These are phyloP conservation scores for Aureobasidium sp. DNA, from an alignment of 2,329 filamentous ascomycete species.

Conservation along the genomic window DNA sequence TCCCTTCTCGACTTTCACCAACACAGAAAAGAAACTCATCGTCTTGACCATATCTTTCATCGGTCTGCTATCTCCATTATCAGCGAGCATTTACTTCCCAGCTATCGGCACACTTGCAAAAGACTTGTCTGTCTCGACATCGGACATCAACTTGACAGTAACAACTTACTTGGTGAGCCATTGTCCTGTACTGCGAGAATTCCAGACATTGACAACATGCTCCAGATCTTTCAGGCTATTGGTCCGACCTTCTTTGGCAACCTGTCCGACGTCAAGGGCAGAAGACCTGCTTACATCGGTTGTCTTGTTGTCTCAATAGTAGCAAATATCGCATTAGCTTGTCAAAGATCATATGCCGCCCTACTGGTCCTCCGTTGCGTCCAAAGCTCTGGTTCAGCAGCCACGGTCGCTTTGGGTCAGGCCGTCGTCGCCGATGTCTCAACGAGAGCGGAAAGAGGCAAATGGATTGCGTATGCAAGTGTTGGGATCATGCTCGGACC, in stretches of 20 bases:
- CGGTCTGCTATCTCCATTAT: constrained; percentile 23
- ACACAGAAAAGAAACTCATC: constrained; percentile 22
- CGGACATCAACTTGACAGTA: constrained; percentile 42
- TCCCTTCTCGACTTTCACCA: constrained; percentile 24
- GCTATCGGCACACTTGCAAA: constrained; percentile 43
- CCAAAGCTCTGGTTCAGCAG: constrained; percentile 37
- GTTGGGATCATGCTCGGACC: constrained; percentile 39
- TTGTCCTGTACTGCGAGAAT: not conserved
- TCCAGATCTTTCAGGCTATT: constrained; percentile 45
- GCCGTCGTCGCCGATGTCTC: constrained; percentile 36
- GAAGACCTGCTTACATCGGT: constrained; percentile 43
- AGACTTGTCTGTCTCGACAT: constrained; percentile 38
- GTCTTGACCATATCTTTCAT: constrained; percentile 23
- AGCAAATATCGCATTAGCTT: constrained; percentile 33
- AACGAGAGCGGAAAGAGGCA: constrained; percentile 33
- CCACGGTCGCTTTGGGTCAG: constrained; percentile 33
- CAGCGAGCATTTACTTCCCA: constrained; percentile 45
- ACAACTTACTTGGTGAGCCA: constrained; percentile 49
- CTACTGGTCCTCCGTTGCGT: constrained; percentile 33
- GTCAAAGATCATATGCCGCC: constrained; percentile 31
- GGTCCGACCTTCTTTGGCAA: constrained; percentile 44
- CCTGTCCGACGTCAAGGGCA: constrained; percentile 43
- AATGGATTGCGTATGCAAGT: constrained; percentile 33
- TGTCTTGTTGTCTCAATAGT: constrained; percentile 36
- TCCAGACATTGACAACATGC: constrained; percentile 17